A percentile compares a stretch with the other conserved stretches of the same genome.
Evolutionary conservation across 768 basidiomycete species (phyloP).

Genomic region (Lactarius hatsudake): DNA sequence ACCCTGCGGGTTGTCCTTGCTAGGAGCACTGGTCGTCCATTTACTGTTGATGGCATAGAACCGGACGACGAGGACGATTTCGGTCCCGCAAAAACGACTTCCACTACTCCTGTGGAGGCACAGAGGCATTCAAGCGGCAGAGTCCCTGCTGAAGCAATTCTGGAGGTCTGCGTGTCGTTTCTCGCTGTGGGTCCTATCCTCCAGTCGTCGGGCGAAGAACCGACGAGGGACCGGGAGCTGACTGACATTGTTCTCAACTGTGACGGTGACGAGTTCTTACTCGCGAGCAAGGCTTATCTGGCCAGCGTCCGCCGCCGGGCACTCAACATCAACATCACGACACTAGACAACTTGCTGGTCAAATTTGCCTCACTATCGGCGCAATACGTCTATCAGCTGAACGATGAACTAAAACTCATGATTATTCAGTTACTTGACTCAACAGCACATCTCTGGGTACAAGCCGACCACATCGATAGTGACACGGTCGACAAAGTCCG

Average conservation of each 20-base stretch:
- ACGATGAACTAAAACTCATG: conserved; percentile 51
- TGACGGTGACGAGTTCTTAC: conserved; percentile 53
- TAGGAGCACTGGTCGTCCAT: conserved; percentile 28
- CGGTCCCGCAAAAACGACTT: conserved; percentile 44
- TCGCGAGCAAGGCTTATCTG: conserved; percentile 56
- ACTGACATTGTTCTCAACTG: conserved; percentile 50
- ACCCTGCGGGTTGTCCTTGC: conserved; percentile 42
- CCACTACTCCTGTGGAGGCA: conserved; percentile 35
- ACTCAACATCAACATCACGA: conserved; percentile 50
- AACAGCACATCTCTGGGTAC: conserved; percentile 60
- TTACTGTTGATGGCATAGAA: conserved; percentile 33
- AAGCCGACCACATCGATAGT: conserved; percentile 30
- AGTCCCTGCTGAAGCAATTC: conserved; percentile 37
- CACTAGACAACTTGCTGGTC: conserved; percentile 53
- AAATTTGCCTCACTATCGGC: conserved; percentile 51
- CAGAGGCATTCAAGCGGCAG: conserved; percentile 33
- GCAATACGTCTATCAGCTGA: conserved; percentile 54
- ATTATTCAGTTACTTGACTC: conserved; percentile 61
- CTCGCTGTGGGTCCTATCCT: conserved; percentile 62
- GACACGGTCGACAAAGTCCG: conserved; percentile 44
- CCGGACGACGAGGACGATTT: conserved; percentile 56
- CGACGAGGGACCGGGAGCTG: conserved; percentile 61
- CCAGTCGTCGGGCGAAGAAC: conserved; percentile 55
- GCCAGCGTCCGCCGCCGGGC: conserved; percentile 51
- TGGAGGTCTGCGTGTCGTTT: conserved; percentile 56